Evolutionary conservation across 345 rosid species (phyloP), one percentile per base, ranked within the genome.

Genomic region (Dimocarpus longan): DNA sequence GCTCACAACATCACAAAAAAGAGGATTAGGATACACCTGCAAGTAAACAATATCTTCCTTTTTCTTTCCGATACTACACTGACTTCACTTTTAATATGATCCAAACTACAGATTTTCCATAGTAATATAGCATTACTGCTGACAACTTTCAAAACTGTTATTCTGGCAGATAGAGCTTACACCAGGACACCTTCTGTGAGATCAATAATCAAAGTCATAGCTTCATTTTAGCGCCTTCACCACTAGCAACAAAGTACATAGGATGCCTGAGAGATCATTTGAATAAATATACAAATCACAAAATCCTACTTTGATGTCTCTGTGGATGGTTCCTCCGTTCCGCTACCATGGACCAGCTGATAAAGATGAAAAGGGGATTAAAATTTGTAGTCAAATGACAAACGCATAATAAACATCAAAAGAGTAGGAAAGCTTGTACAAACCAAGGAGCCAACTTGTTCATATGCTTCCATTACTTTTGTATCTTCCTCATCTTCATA

Each of bases 381-480:
- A 65, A 6, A 8, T 3, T 39, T 40, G 67, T 21, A 65, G 19
- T 75, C 18, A 63, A 75, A 72, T 22, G 5, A 1, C 28, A n/a
- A 71, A 42, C 11, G 16, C 1, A 4, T 42, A 76, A 32, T 5
- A 39, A 13, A 40, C 39, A 71, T 13, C 13, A 8, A 57, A 1
- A 54, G 16, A 28, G 48, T n/a, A 57, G 44, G 46, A 22, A 68
- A 28, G 21, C 13, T 46, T 68, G 64, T n/a, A 62, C 84, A 1
- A 89, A 92, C 98, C 97, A 92, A 79, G 54, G 98, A 88, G 79
- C 98, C 97, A 40, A 89, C 89, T 86, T 80, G 92, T 80, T 95
- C 98, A 13, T 87, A 95, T 8, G 99, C 98, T 88, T 90, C 93
- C 93, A 95, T 92, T 67, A 89, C 99, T 91, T 91, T 91, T 28